Evolutionary conservation across 768 basidiomycete genomes (phyloP), one percentile per base, ranked within the genome.

Genomic region (Pisolithus orientalis): DNA sequence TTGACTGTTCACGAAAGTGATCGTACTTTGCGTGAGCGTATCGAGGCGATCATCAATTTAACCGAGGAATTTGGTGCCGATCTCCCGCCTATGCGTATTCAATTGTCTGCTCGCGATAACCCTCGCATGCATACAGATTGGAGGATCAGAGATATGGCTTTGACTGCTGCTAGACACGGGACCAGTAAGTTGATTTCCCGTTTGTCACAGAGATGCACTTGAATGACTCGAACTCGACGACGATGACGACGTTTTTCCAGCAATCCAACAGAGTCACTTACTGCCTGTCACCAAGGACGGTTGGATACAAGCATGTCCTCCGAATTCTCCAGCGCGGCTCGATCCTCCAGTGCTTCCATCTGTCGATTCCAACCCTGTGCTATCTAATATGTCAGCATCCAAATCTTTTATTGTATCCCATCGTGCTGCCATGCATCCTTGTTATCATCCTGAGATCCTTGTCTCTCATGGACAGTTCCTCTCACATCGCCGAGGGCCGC

Each of bases 391-490:
- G 0, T 7, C 51, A 6, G 24, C 28, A 3, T 39, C 46, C 2
- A 64, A 65, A 43, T 59, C 62, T 1, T 75, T 75, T 42, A 70
- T 75, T 34, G 62, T 63, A 24, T 63, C 71, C 29, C 74, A 74
- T 48, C 57, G 54, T 1, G 55, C 49, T 9, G 50, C 65, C 17
- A 74, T 75, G 73, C 50, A 73, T 44, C 68, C 73, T 0, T 75
- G 74, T 53, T 28, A 38, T 21, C 62, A 74, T 49, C 75, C 74
- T 1, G 57, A 59, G 13, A 54, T 69, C 32, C 50, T 75, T 29
- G 48, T 49, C 4, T 68, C 74, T 0, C 80, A 83, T 55, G 80
- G 79, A 0, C 75, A 78, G 49, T 80, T 79, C 57, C 68, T 83
- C 21, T 71, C 76, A 0, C 73, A 78, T 47, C 63, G 71, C 16